A percentile compares a stretch with the other conserved stretches of the same genome.
Conservation (phyloP, 306 rosid species). For the Alnus rubra region DNA sequence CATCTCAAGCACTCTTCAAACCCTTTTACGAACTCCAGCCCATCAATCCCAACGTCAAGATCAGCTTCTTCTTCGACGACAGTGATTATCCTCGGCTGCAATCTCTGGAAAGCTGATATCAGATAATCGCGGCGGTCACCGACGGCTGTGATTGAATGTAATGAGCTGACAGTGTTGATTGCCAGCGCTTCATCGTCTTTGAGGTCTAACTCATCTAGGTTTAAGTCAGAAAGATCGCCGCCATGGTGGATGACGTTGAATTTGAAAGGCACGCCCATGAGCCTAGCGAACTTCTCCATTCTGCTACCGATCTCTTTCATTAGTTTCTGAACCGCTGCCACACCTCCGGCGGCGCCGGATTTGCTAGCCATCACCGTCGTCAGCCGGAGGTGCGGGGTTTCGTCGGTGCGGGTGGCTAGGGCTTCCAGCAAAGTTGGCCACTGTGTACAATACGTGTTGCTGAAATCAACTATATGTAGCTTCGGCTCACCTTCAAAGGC, state of each 20-base stretch:
- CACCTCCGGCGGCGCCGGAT: constrained; percentile 15
- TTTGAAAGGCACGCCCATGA: constrained; percentile 94
- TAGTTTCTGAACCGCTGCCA: constrained; percentile 43
- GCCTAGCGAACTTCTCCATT: constrained; percentile 87
- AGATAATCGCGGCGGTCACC: constrained; percentile 56
- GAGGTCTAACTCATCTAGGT: constrained; percentile 45
- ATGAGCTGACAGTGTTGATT: constrained; percentile 61
- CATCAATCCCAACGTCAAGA: constrained; percentile 66
- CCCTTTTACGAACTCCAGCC: constrained; percentile 70
- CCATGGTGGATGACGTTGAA: constrained; percentile 68
- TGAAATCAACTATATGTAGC: constrained; percentile 76
- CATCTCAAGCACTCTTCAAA: constrained; percentile 81
- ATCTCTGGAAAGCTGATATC: constrained; percentile 43
- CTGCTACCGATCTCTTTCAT: constrained; percentile 80
- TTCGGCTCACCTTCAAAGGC: constrained; percentile 77
- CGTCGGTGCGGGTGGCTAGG: constrained; percentile 71
- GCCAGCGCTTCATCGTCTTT: constrained; percentile 80
- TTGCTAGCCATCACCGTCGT: constrained; percentile 57
- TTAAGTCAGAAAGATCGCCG: constrained; percentile 68
- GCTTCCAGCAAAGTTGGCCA: constrained; percentile 96
- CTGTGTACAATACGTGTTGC: constrained; percentile 91
- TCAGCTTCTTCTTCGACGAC: constrained; percentile 93
- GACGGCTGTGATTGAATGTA: constrained; percentile 55
- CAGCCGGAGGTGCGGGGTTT: constrained; percentile 74
- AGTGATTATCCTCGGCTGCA: constrained; percentile 72